Conservation (phyloP, 2,329 filamentous ascomycete genomes). For the Lachnellula hyalina region DNA sequence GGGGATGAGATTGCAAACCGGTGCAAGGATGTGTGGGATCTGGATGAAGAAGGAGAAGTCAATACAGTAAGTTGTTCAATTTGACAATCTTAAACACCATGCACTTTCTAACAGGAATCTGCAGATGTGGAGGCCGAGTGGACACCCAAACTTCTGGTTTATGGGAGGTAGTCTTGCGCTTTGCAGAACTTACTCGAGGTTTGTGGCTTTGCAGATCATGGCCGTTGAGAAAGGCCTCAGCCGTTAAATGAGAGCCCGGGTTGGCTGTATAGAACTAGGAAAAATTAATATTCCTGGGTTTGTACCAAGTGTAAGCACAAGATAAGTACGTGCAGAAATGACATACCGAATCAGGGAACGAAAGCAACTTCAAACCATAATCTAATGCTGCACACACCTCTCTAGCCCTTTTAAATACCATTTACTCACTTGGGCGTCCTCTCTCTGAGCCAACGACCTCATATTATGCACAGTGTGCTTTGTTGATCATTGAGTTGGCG, state of each 20-base stretch:
- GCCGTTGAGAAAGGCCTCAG: slow-evolving; percentile 18
- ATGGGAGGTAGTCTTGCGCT: slow-evolving; percentile 46
- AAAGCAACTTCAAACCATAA: too few relatives aligned
- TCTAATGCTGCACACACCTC: too few relatives aligned
- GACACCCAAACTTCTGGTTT: slow-evolving; percentile 45
- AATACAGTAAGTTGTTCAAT: slow-evolving; percentile 9
- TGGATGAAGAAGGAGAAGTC: slow-evolving; percentile 43
- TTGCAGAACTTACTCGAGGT: slow-evolving; percentile 41
- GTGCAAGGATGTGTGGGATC: slow-evolving; percentile 42
- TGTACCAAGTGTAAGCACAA: too few relatives aligned
- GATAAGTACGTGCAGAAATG: too few relatives aligned
- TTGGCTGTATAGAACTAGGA: too few relatives aligned
- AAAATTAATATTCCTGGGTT: too few relatives aligned
- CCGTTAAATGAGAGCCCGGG: neutral
- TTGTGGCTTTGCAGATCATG: slow-evolving; percentile 40
- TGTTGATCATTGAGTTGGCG: too few relatives aligned
- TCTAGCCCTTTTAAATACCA: too few relatives aligned
- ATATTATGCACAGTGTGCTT: too few relatives aligned
- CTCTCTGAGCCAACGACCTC: too few relatives aligned
- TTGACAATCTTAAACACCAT: neutral
- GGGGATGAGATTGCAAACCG: slow-evolving; percentile 44
- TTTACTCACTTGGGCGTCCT: too few relatives aligned
- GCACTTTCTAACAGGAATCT: slow-evolving; percentile 11
- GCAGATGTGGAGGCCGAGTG: slow-evolving; percentile 42
- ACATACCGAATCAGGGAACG: too few relatives aligned